A percentile compares a stretch with the other conserved stretches of the same genome.
phyloP scores from a whole-genome alignment of 768 basidiomycete genomes.

The Agaricus subrufescens region DNA sequence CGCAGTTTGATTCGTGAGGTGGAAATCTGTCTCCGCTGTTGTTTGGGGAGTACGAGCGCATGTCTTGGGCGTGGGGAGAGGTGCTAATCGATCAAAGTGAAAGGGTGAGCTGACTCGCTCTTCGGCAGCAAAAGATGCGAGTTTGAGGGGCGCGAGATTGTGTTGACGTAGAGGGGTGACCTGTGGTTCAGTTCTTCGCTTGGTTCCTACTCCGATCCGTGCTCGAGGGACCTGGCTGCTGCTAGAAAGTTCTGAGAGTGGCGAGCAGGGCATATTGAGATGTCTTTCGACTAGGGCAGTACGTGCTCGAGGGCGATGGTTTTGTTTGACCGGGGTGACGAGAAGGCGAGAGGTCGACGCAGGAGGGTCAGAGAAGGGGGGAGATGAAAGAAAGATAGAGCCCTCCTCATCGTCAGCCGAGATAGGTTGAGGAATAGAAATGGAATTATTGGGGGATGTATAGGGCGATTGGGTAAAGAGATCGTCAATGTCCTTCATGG shows the following conservation, averaged over 20 bases:
- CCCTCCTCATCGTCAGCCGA: constrained; percentile 53
- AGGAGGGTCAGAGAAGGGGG: constrained; percentile 36
- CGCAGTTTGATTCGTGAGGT: constrained; percentile 51
- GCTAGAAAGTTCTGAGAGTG: constrained; percentile 15
- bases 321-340: constrained; percentile 57
- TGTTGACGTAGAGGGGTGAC: constrained; percentile 55
- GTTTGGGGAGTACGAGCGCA: constrained; percentile 42
- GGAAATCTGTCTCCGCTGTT: constrained; percentile 50
- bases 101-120: constrained; percentile 28
- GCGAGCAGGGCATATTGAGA: constrained; percentile 21
- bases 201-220: constrained; percentile 46
- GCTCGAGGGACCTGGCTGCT: constrained; percentile 18
- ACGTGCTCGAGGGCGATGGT: constrained; percentile 33
- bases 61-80: constrained; percentile 50
- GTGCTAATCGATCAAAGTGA: constrained; percentile 51
- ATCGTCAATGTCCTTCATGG: constrained; percentile 39
- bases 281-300: constrained; percentile 36
- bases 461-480: constrained; percentile 52
- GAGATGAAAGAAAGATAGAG: constrained; percentile 51
- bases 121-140: constrained; percentile 30
- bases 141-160: constrained; percentile 42
- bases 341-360: constrained; percentile 44
- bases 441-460: constrained; percentile 21
- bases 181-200: constrained; percentile 57
- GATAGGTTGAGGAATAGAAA: constrained; percentile 37